These are phyloP conservation scores for Lipomyces anomalus DNA, from an alignment of 805 yeast species.

Conservation along the genomic window DNA sequence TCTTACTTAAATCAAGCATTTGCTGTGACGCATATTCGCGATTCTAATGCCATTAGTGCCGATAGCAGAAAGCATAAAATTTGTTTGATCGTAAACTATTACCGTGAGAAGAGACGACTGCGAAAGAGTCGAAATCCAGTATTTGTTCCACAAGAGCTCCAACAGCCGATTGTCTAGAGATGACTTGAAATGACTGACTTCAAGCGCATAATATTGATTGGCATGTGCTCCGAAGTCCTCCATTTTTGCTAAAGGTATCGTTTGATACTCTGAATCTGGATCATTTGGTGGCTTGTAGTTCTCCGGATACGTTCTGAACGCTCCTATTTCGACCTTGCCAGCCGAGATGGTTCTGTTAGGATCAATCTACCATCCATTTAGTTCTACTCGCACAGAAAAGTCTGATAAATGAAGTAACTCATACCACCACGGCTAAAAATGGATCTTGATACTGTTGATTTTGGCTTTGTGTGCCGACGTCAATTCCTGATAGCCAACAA, in stretches of 20 bases:
- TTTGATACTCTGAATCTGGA: conserved; percentile 16
- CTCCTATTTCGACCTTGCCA: conserved; percentile 76
- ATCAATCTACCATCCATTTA: conserved; percentile 43
- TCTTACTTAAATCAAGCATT: conserved; percentile 29
- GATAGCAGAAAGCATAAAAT: conserved; percentile 2
- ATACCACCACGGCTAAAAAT: conserved; percentile 69
- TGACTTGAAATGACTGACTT: conserved; percentile 54
- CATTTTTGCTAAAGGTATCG: conserved; percentile 47
- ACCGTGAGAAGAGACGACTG: conserved; percentile 27
- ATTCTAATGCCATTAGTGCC: conserved; percentile 13
- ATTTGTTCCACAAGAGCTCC: conserved; percentile 40
- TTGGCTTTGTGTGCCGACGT: conserved; percentile 78
- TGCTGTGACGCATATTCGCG: conserved; percentile 29
- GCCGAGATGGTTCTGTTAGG: conserved; percentile 62
- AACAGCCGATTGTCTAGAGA: conserved; percentile 46
- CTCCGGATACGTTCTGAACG: conserved; percentile 67
- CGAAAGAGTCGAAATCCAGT: conserved; percentile 43
- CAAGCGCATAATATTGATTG: conserved; percentile 60
- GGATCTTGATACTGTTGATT: conserved; percentile 91
- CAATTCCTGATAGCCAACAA: conserved; percentile 92
- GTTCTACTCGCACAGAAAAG: not conserved
- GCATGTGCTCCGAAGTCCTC: conserved; percentile 70
- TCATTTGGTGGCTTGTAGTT: conserved; percentile 27
- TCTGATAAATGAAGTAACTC: not conserved
- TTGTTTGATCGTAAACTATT: not conserved